Conservation (phyloP, 2,329 filamentous ascomycete species). For the Claviceps spartinae region DNA sequence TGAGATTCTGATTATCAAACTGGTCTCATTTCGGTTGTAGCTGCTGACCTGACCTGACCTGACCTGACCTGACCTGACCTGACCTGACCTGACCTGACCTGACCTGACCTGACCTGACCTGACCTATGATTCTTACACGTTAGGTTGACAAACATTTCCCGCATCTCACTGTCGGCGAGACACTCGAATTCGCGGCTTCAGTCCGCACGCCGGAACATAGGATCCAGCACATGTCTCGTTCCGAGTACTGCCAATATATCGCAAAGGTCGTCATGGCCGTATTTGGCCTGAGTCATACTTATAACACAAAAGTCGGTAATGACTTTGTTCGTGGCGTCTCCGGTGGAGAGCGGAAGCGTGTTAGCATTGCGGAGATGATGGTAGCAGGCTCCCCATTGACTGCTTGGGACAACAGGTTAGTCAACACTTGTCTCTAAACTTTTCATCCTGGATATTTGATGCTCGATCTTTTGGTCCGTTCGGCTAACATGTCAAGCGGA, state of each 20-base stretch:
- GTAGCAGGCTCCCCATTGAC: slow-evolving; percentile 44
- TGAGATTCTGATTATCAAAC: too few species aligned
- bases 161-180: slow-evolving; percentile 63
- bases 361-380: slow-evolving; percentile 68
- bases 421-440: neutral
- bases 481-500: neutral
- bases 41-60: too few species aligned
- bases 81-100: too few species aligned
- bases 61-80: too few species aligned
- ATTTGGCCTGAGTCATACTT: slow-evolving; percentile 59
- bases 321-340: slow-evolving; percentile 60
- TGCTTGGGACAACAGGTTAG: slow-evolving; percentile 54
- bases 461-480: too few species aligned
- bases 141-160: slow-evolving; percentile 61
- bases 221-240: slow-evolving; percentile 46
- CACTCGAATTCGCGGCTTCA: slow-evolving; percentile 57
- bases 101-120: too few species aligned
- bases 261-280: slow-evolving; percentile 55
- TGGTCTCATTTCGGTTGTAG: too few species aligned
- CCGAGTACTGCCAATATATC: slow-evolving; percentile 47
- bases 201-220: slow-evolving; percentile 54
- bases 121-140: too few species aligned
- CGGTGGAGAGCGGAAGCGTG: slow-evolving; percentile 63
- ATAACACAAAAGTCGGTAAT: slow-evolving; percentile 62
- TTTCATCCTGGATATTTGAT: too few species aligned